Evolutionary conservation across 2,329 filamentous ascomycete species (phyloP).

Genomic region (Exophiala oligosperma): DNA sequence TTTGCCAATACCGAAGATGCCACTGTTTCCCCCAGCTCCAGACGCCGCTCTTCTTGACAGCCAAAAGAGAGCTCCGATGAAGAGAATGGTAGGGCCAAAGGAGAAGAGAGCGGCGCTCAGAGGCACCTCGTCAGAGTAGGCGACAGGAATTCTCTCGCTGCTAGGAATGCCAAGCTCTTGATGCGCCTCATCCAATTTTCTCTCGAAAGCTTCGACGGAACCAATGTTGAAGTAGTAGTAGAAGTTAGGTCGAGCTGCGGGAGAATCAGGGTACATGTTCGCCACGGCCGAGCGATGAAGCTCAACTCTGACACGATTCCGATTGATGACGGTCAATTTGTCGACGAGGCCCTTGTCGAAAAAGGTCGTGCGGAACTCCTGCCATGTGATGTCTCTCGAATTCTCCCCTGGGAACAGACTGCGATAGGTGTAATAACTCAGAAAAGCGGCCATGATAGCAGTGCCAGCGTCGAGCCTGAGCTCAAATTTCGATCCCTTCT

Average conservation of each 20-base stretch:
- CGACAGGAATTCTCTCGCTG: conserved; percentile 88
- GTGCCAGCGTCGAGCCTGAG: conserved; percentile 57
- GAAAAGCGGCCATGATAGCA: conserved; percentile 58
- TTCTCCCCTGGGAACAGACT: conserved; percentile 66
- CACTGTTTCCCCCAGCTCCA: conserved; percentile 65
- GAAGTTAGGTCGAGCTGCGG: conserved; percentile 67
- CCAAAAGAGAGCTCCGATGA: conserved; percentile 81
- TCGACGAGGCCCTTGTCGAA: conserved; percentile 94
- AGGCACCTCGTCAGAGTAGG: conserved; percentile 75
- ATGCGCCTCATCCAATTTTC: conserved; percentile 83
- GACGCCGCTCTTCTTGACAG: conserved; percentile 73
- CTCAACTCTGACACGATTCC: conserved; percentile 75
- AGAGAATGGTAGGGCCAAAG: conserved; percentile 82
- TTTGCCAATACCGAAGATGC: conserved; percentile 94
- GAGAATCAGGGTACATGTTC: conserved; percentile 73
- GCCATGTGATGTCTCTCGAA: conserved; percentile 88
- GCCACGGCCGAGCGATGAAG: conserved; percentile 73
- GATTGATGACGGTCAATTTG: conserved; percentile 80
- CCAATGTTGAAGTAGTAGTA: conserved; percentile 95
- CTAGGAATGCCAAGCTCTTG: conserved; percentile 80
- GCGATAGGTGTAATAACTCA: conserved; percentile 64
- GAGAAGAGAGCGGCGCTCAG: conserved; percentile 72
- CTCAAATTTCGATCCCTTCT: conserved; percentile 43
- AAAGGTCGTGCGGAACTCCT: conserved; percentile 91
- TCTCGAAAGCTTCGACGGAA: conserved; percentile 89